phyloP scores from a whole-genome alignment of 1,284 basidiomycete species.

The Marasmius tenuissimus region DNA sequence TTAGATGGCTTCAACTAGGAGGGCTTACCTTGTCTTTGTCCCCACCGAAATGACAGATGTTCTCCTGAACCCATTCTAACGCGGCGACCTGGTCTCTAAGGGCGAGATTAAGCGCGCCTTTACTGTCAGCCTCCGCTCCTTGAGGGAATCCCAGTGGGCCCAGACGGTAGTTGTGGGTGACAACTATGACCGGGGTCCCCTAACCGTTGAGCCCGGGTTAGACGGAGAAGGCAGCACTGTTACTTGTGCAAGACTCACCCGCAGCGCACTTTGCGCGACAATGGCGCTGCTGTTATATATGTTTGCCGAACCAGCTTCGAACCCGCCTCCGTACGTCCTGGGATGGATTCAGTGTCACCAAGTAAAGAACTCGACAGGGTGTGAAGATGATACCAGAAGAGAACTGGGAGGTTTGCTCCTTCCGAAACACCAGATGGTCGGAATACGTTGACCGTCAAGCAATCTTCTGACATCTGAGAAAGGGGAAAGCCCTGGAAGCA shows the following conservation, averaged over 20 bases:
- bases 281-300: conserved; percentile 3
- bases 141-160: conserved; percentile 7
- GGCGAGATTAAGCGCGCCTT: conserved; percentile 34
- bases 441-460: conserved; percentile 8
- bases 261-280: not conserved
- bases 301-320: conserved; percentile 2
- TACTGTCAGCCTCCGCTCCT: conserved; percentile 29
- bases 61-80: conserved; percentile 36
- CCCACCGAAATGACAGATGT: conserved; percentile 39
- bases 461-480: conserved; percentile 7
- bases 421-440: conserved; percentile 6
- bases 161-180: conserved; percentile 9
- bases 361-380: conserved; percentile 13
- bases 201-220: not conserved
- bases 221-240: not conserved
- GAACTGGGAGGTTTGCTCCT: conserved; percentile 19
- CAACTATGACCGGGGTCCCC: conserved; percentile 5
- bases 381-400: conserved; percentile 23
- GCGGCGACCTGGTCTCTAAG: conserved; percentile 34
- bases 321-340: conserved; percentile 5
- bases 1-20: not conserved
- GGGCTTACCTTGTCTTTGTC: conserved; percentile 23
- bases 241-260: not conserved
- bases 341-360: no score
- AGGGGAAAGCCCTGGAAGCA: not conserved